Conservation (phyloP, 176 grass and related monocot species). For the Microstegium vimineum region DNA sequence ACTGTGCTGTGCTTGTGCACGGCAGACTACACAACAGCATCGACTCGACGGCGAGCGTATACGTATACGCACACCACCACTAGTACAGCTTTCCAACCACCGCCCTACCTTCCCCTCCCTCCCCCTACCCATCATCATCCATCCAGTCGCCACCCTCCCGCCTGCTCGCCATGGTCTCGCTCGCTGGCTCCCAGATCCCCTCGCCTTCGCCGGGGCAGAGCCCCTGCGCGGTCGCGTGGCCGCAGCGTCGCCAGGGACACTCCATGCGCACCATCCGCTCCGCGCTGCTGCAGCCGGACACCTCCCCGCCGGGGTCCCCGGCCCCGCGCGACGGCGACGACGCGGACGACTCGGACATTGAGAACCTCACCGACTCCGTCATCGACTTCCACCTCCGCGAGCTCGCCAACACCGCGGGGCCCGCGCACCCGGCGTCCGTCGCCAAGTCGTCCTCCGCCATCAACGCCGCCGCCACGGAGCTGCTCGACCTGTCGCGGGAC, state of each 20-base stretch:
- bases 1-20: conserved; percentile 1
- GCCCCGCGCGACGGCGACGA: background rate
- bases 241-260: conserved; percentile 33
- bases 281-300: conserved; percentile 40
- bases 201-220: conserved; percentile 44
- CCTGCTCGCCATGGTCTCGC: conserved; percentile 59
- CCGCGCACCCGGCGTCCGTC: conserved; percentile 41
- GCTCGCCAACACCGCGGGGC: conserved; percentile 54
- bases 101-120: background rate
- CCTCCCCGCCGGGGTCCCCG: conserved; percentile 16
- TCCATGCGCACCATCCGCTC: conserved; percentile 84
- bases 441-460: conserved; percentile 47
- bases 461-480: conserved; percentile 43
- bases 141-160: background rate
- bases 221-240: conserved; percentile 33
- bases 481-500: conserved; percentile 78
- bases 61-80: conserved; percentile 7
- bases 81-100: background rate
- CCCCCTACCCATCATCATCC: background rate
- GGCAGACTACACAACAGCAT: background rate
- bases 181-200: conserved; percentile 67
- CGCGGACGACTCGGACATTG: conserved; percentile 43
- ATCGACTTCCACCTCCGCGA: conserved; percentile 55
- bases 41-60: background rate
- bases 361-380: conserved; percentile 61